Conservation (phyloP, 305 asterid genomes). For the Fraxinus sp. region DNA sequence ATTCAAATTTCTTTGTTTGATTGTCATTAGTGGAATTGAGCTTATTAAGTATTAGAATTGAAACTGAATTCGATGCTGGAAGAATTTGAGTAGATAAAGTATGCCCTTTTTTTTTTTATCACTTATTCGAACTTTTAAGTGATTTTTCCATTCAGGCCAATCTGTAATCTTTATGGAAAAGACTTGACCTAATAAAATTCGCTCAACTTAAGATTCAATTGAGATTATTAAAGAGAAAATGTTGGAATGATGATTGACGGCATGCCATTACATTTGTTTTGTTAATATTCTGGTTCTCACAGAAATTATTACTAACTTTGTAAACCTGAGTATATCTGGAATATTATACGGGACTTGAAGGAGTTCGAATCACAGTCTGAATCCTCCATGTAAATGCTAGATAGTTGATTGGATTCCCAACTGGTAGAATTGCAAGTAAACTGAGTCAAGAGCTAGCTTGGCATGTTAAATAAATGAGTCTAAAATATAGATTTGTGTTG, state of each 20-base stretch:
- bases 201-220: not conserved
- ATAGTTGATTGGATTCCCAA: not conserved
- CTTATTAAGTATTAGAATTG: not conserved
- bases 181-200: not conserved
- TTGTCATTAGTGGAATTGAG: not conserved
- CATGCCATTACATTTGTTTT: not conserved
- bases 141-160: not conserved
- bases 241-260: not conserved
- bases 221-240: not conserved
- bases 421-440: slow-evolving; percentile 1
- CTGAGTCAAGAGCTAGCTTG: not conserved
- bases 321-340: not conserved
- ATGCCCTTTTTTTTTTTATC: not conserved
- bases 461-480: not conserved
- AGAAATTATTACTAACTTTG: not conserved
- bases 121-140: not conserved
- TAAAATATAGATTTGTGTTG: not conserved
- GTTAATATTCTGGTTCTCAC: not conserved
- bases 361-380: not conserved
- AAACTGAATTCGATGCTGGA: not conserved
- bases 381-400: not conserved
- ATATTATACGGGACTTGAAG: not conserved
- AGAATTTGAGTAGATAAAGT: not conserved
- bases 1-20: not conserved
- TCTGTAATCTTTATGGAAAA: not conserved